phyloP scores from a whole-genome alignment of 176 grass and related monocot species.

The Dendrocalamus sinicus region DNA sequence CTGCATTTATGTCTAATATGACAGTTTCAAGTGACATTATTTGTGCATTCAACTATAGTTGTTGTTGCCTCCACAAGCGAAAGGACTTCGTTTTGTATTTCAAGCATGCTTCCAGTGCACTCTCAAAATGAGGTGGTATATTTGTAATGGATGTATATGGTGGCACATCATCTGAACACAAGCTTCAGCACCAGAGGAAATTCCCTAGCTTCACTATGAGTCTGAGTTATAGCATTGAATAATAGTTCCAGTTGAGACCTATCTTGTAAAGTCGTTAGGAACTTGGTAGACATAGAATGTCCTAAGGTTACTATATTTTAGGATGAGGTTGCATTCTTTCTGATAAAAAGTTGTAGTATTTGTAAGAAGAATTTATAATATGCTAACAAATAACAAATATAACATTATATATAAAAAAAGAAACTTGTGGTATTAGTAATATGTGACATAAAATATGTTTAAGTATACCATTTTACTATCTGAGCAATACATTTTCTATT shows the following conservation, averaged over 20 bases:
- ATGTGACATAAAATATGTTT: constrained; percentile 4
- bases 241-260: too few species aligned
- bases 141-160: constrained; percentile 95
- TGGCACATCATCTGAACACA: constrained; percentile 84
- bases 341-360: background rate
- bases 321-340: background rate
- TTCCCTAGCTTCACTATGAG: constrained; percentile 81
- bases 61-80: background rate
- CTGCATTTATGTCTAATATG: background rate
- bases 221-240: background rate
- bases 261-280: too few species aligned
- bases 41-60: too few species aligned
- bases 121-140: constrained; percentile 81
- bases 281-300: background rate
- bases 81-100: constrained; percentile 91
- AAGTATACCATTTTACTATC: background rate
- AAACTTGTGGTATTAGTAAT: background rate
- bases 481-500: background rate
- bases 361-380: background rate
- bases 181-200: constrained; percentile 74
- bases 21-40: background rate
- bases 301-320: background rate
- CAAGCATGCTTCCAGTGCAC: constrained; percentile 61
- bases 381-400: background rate
- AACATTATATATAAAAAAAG: background rate